Base-by-base conservation (phyloP, 2,329 filamentous ascomycete genomes). In the Fusarium odoratissimum region DNA sequence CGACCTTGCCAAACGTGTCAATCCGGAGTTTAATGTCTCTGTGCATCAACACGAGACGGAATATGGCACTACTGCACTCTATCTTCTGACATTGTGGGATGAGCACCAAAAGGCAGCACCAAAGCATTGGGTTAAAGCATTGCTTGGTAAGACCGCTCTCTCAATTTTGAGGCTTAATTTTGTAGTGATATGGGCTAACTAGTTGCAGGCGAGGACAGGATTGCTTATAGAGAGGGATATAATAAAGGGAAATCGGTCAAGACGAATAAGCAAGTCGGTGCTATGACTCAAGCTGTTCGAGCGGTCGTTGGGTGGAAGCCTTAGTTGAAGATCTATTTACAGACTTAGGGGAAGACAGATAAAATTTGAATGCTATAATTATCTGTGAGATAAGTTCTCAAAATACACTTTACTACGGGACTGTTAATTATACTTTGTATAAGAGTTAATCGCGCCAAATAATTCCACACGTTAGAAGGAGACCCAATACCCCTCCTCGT, bases 51-150 rank as follows among this genome's bases (percentile, higher is more conserved):
- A 40, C 9, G 4, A 38, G 33, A 54, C 49, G 1, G 33, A 54
- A n/a, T 54, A 54, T 3, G 49, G 49, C 23, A 54, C 49, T 17
- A 54, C 49, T 54, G 49, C 49, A 6, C 49, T 54, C 13, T 54
- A 54, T 40, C 49, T 54, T 2, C 4, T 38, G 13, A 54, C 33
- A 3, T 2, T 40, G 8, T 54, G 49, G 49, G 49, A 40, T 54
- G 49, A 54, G 9, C 33, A 40, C 8, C 49, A 54, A 5, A 54
- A 54, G 33, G 49, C 33, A 40, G 49, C 49, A 2, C 49, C 49
- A 40, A 54, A 54, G 8, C 33, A 40, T 30, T 54, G 49, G 49
- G 49, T 54, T 1, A 54, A 40, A 38, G 49, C 49, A n/a, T 40
- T 54, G 16, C 49, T 54, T 16, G 9, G 49, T 40, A 54, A 54